Conservation (phyloP, 1,284 basidiomycete species). For the Trametes sp. region DNA sequence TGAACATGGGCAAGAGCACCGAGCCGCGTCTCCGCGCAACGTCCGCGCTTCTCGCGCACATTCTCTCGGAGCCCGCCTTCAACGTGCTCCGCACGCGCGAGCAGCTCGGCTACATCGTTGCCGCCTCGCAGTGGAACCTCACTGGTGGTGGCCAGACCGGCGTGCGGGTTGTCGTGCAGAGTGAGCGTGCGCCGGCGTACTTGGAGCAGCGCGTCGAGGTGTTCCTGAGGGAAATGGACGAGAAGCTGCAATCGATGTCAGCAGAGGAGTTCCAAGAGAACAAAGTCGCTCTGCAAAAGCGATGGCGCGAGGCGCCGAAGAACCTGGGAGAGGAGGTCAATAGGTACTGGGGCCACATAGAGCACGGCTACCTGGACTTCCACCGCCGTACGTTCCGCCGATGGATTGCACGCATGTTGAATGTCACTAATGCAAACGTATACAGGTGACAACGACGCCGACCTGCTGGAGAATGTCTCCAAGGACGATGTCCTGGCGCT, state of each 20-base stretch:
- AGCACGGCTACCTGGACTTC: conserved; percentile 83
- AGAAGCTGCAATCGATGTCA: conserved; percentile 50
- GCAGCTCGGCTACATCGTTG: conserved; percentile 94
- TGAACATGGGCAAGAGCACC: conserved; percentile 72
- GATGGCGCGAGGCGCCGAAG: conserved; percentile 78
- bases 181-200: conserved; percentile 85
- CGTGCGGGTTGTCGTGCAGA: conserved; percentile 91
- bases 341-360: conserved; percentile 76
- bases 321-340: conserved; percentile 71
- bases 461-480: conserved; percentile 65
- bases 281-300: conserved; percentile 64
- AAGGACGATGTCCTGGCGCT: conserved; percentile 84
- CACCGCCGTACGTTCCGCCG: conserved; percentile 56
- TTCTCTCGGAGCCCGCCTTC: conserved; percentile 92
- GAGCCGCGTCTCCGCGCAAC: conserved; percentile 67
- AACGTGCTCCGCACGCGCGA: conserved; percentile 95
- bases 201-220: conserved; percentile 90
- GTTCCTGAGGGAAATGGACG: conserved; percentile 79
- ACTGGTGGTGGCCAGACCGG: conserved; percentile 76
- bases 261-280: conserved; percentile 66
- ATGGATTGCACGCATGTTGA: background rate
- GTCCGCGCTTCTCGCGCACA: conserved; percentile 73
- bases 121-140: conserved; percentile 61
- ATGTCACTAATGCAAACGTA: background rate
- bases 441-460: conserved; percentile 73